Conservation (phyloP, 345 rosid genomes). For the Durio zibethinus region DNA sequence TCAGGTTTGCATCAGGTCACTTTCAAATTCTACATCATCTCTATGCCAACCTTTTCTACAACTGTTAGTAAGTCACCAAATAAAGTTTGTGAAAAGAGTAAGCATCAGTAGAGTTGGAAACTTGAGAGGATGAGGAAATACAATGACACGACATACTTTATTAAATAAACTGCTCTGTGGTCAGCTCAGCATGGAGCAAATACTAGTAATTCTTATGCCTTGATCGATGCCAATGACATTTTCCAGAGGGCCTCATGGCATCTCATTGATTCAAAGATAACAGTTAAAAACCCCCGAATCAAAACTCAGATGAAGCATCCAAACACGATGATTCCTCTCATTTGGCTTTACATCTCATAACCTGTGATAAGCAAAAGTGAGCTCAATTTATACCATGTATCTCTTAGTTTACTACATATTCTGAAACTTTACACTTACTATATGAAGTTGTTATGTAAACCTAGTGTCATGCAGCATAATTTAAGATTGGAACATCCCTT, state of each 20-base stretch:
- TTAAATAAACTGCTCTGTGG: neutral
- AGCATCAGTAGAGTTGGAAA: neutral
- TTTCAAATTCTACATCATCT: neutral
- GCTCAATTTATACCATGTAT: neutral
- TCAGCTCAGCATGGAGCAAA: neutral
- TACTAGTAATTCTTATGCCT: neutral
- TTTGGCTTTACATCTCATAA: neutral
- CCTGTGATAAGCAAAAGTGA: neutral
- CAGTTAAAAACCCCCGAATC: neutral
- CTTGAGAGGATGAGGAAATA: neutral
- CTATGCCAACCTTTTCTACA: neutral
- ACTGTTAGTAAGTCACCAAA: neutral
- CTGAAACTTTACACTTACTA: neutral
- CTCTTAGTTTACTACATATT: neutral
- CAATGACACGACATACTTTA: neutral
- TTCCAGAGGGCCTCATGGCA: neutral
- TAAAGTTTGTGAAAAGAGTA: neutral
- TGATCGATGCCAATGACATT: neutral
- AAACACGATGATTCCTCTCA: neutral
- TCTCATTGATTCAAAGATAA: neutral
- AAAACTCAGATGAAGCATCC: constrained; percentile 1
- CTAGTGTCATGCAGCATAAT: neutral
- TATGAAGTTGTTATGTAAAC: neutral
- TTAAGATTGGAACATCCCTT: neutral
- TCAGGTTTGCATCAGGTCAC: no score